A percentile compares a stretch with the other conserved stretches of the same genome.
phyloP scores from a whole-genome alignment of 495 filamentous ascomycete genomes.

The Elaphomyces granulatus region DNA sequence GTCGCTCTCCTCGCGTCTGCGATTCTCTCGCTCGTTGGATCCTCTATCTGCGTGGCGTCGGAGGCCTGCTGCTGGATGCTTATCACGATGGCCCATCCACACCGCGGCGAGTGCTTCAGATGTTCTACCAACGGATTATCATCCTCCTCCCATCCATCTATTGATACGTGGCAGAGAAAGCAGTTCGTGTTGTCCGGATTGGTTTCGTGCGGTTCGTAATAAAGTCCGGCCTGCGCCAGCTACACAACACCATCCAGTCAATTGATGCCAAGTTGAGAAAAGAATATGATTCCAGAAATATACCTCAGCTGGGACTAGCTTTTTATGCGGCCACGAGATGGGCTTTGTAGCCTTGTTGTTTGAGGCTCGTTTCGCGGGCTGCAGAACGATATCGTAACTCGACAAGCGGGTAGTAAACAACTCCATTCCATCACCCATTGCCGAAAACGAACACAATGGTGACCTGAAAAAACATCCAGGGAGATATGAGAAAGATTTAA shows the following conservation, averaged over 20 bases:
- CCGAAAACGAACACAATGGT: background rate
- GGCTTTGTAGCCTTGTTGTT: constrained; percentile 46
- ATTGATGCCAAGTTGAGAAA: background rate
- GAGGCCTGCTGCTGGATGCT: constrained; percentile 52
- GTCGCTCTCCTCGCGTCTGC: constrained; percentile 64
- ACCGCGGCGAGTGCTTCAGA: constrained; percentile 61
- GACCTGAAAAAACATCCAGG: too few relatives aligned
- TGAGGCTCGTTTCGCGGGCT: constrained; percentile 50
- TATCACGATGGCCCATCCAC: constrained; percentile 76
- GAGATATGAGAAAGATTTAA: too few relatives aligned
- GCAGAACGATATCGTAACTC: constrained; percentile 52
- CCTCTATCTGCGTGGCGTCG: constrained; percentile 46
- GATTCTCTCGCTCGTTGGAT: constrained; percentile 58
- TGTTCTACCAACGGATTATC: constrained; percentile 77
- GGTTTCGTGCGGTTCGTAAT: constrained; percentile 57
- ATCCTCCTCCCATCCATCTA: constrained; percentile 79
- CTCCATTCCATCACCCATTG: constrained; percentile 33
- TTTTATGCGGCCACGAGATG: constrained; percentile 63
- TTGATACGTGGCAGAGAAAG: constrained; percentile 61
- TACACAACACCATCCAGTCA: constrained; percentile 21
- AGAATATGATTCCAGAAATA: too few relatives aligned
- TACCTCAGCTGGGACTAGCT: constrained; percentile 50
- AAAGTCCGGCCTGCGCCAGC: constrained; percentile 86
- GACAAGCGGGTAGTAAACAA: constrained; percentile 59
- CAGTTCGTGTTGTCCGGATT: constrained; percentile 81